Base-by-base conservation (phyloP, 768 basidiomycete species). In the Suillus paluster region DNA sequence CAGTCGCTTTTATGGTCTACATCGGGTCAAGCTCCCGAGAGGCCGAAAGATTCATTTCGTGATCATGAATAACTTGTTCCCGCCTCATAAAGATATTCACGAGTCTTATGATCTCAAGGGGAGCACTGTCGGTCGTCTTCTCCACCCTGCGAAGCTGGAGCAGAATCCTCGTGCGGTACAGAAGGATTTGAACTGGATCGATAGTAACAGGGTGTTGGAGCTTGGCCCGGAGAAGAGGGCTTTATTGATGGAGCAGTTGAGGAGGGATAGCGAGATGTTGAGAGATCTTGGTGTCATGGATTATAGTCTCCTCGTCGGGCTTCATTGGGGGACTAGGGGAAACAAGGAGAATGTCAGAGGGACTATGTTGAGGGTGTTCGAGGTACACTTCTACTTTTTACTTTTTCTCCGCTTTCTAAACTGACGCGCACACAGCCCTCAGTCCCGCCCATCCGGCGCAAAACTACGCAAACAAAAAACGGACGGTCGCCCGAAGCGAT, bases 1-100 rank as follows among this genome's bases (percentile, higher is more conserved):
- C 6, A 95, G 92, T 9, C 83, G 97, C 21, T 99, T 99, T 76
- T 99, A 99, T 73, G 97, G 97, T 10, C 82, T 99, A 12, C 97
- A 99, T 71, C 90, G 97, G 60, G 97, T 99, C 62, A 99, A 99
- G 79, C 84, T 99, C 0, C 97, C 97, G 0, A 83, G 85, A 38
- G 97, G 97, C 0, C 80, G 84, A 49, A 99, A 99, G 79, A 99
- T 99, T 57, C 97, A 99, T 74, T 99, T 99, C 72, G 95, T 99
- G 59, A 97, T 99, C 77, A 98, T 99, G 95, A 99, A 99, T 81
- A 99, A 99, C 74, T 84, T 99, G 33, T 98, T 99, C 78, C 97
- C 97, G 0, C 91, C 97, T 0, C 97, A 99, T 77, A 88, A 94
- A 66, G 97, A 99, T 73, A 84, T 99, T 46, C 97, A 99, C 76